A percentile compares a stretch with the other conserved stretches of the same genome.
Evolutionary conservation across 805 yeast genomes (phyloP).

Genomic region (Cyberlindnera veronae): DNA sequence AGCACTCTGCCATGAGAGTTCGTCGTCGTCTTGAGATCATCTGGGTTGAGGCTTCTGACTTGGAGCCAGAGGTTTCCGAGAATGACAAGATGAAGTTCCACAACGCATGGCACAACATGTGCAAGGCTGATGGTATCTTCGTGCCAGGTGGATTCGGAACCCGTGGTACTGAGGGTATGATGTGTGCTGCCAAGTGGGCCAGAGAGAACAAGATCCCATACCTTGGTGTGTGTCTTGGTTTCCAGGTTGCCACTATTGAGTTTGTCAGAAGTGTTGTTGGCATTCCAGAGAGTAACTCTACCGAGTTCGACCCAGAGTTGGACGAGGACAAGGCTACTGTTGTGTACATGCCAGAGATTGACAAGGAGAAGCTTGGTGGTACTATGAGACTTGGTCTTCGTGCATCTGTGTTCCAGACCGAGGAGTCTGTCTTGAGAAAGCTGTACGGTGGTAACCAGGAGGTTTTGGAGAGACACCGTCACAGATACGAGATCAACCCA

Average conservation of each 20-base stretch:
- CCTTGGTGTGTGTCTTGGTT: slow-evolving; percentile 95
- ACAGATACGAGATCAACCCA: slow-evolving; percentile 96
- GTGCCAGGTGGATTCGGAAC: slow-evolving; percentile 99
- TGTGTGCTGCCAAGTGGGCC: slow-evolving; percentile 97
- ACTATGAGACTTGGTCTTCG: slow-evolving; percentile 98
- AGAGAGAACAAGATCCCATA: slow-evolving; percentile 92
- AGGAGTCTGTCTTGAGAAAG: slow-evolving; percentile 67
- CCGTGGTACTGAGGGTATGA: slow-evolving; percentile 98
- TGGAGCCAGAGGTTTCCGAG: slow-evolving; percentile 70
- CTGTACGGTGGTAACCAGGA: slow-evolving; percentile 69
- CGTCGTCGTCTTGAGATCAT: slow-evolving; percentile 77
- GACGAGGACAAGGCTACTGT: slow-evolving; percentile 69
- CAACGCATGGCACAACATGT: slow-evolving; percentile 91
- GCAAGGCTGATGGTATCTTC: slow-evolving; percentile 92
- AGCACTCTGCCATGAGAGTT: slow-evolving; percentile 92
- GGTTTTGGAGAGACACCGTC: slow-evolving; percentile 95
- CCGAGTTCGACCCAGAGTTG: slow-evolving; percentile 71
- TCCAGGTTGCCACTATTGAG: slow-evolving; percentile 96
- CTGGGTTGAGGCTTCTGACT: slow-evolving; percentile 94
- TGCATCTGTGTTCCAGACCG: slow-evolving; percentile 74
- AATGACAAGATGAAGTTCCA: slow-evolving; percentile 75
- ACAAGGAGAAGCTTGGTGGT: slow-evolving; percentile 94
- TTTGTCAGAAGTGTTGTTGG: slow-evolving; percentile 80
- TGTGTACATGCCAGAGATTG: slow-evolving; percentile 98
- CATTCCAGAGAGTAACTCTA: slow-evolving; percentile 63